phyloP scores from a whole-genome alignment of 1,284 basidiomycete species.

The Naganishia sp. region DNA sequence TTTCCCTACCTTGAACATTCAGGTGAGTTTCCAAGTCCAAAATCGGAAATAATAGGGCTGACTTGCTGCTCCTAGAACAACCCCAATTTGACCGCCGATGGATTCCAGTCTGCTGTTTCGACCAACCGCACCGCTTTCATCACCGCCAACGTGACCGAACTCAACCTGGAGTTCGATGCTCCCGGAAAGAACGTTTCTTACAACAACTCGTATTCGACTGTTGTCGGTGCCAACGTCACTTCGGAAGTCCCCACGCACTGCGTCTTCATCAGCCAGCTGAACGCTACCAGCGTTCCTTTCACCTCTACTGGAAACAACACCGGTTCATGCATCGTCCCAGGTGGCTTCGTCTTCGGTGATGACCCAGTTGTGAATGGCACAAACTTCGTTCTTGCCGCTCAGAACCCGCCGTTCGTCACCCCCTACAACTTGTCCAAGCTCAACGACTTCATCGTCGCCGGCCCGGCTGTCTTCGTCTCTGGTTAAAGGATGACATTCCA shows the following conservation, averaged over 20 bases:
- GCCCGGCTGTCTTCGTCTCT: constrained; percentile 60
- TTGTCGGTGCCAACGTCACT: constrained; percentile 41
- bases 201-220: constrained; percentile 61
- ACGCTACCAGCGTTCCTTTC: constrained; percentile 63
- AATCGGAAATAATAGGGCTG: no score
- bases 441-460: constrained; percentile 63
- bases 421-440: constrained; percentile 60
- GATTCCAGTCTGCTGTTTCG: constrained; percentile 56
- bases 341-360: constrained; percentile 54
- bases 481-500: constrained; percentile 44
- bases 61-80: constrained; percentile 39
- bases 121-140: constrained; percentile 60
- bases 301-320: constrained; percentile 55
- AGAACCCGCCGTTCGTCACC: constrained; percentile 59
- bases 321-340: constrained; percentile 60
- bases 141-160: constrained; percentile 55
- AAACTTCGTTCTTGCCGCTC: constrained; percentile 64
- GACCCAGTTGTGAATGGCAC: constrained; percentile 56
- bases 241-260: constrained; percentile 39
- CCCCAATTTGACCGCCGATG: constrained; percentile 37
- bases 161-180: constrained; percentile 62
- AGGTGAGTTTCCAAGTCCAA: background rate
- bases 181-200: constrained; percentile 62
- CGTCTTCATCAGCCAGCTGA: constrained; percentile 64
- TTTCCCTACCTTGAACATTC: constrained; percentile 61